These are phyloP conservation scores for Diplocarpon rosae DNA, from an alignment of 2,329 filamentous ascomycete species.

Conservation along the genomic window DNA sequence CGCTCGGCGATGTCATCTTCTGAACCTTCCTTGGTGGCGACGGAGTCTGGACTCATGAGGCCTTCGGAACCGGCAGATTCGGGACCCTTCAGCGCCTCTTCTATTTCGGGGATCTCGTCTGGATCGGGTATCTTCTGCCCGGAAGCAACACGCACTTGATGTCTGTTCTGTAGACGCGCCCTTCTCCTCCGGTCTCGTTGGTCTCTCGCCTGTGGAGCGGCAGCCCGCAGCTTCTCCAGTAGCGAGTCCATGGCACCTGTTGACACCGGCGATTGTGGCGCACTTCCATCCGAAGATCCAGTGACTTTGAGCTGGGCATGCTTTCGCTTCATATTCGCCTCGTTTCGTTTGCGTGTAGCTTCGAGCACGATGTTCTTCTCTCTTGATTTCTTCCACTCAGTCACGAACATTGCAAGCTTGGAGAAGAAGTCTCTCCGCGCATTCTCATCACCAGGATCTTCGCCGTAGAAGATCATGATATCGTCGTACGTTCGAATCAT, in stretches of 20 bases:
- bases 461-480: constrained; percentile 93
- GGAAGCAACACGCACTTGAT: constrained; percentile 80
- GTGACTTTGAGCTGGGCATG: constrained; percentile 52
- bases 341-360: constrained; percentile 73
- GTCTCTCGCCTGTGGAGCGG: constrained; percentile 80
- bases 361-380: constrained; percentile 85
- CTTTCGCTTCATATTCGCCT: constrained; percentile 88
- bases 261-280: constrained; percentile 54
- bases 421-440: constrained; percentile 91
- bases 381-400: constrained; percentile 90
- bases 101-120: constrained; percentile 48
- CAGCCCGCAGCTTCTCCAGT: constrained; percentile 86
- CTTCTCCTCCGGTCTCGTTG: constrained; percentile 80
- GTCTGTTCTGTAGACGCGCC: constrained; percentile 78
- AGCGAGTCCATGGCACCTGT: constrained; percentile 94
- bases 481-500: constrained; percentile 87
- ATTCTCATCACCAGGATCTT: constrained; percentile 84
- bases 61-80: constrained; percentile 28
- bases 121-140: constrained; percentile 78
- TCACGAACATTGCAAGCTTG: constrained; percentile 82
- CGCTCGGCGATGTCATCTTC: constrained; percentile 70
- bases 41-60: constrained; percentile 16
- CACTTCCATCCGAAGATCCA: constrained; percentile 29
- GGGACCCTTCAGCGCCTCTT: constrained; percentile 44
- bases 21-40: constrained; percentile 20